Base-by-base conservation (phyloP, 768 basidiomycete species). In the Saitozyma podzolica region DNA sequence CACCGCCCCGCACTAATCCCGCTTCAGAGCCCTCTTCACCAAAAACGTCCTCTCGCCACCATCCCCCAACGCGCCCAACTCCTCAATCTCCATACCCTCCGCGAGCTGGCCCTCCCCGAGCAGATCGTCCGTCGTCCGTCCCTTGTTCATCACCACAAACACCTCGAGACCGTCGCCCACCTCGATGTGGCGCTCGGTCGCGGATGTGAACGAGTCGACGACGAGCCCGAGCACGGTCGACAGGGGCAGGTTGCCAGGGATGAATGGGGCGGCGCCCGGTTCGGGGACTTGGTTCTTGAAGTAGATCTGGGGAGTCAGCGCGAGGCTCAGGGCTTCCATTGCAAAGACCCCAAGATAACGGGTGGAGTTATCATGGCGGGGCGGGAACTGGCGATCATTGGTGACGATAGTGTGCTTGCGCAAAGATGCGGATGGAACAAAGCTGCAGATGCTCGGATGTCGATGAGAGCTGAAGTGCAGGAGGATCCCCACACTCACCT, bases 121-220 rank as follows among this genome's bases (percentile, higher is more conserved):
- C 50, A 79, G 56, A 57, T 78, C 86, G 64, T 87, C 85, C 57
- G 86, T 70, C 40, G 83, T 82, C 40, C 87, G 86, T 48, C 84
- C 88, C 73, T 84, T 86, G 41, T 90, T 86, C 50, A 94, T 83
- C 50, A 91, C 88, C 59, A 97, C 84, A 74, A 88, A 95, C 65
- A 95, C 90, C 77, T 98, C 93, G 42, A 98, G 84, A 4, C 91
- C 92, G 78, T 98, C 95, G 50, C 95, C 95, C 66, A 99, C 94
- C 86, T 98, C 94, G 76, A 98, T 98, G 81, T 98, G 95, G 67
- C 96, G 87, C 82, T 99, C 96, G 13, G 96, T 98, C 37, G 96
- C 96, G 68, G 91, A 86, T 37, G 94, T 95, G 80, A 98, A 99
- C 9, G 92, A 91, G 82, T 99, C 95, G 64, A 92, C 89, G 71